phyloP scores from a whole-genome alignment of 257 asterid species.

The Salvia hispanica region DNA sequence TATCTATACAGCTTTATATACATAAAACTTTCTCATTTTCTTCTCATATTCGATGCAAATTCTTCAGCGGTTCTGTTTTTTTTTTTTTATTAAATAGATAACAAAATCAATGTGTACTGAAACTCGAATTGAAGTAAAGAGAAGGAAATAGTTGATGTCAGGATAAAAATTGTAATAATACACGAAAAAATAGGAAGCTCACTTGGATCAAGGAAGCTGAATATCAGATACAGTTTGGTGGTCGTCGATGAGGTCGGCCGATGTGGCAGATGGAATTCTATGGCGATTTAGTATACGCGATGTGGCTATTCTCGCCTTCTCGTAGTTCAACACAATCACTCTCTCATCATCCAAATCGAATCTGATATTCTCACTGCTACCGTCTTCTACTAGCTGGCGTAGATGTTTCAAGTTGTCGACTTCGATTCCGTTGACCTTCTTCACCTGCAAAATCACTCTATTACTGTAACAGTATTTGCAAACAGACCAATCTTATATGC shows the following conservation, averaged over 20 bases:
- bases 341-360: slow-evolving; percentile 93
- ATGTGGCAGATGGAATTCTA: slow-evolving; percentile 75
- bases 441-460: slow-evolving; percentile 58
- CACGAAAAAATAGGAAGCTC: slow-evolving; percentile 32
- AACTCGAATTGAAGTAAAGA: neutral
- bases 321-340: slow-evolving; percentile 73
- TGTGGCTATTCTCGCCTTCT: slow-evolving; percentile 75
- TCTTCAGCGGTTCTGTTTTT: too few species aligned
- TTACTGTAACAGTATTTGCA: neutral
- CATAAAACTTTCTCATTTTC: too few species aligned
- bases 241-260: slow-evolving; percentile 61
- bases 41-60: too few species aligned
- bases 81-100: too few species aligned
- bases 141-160: neutral
- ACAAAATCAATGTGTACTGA: neutral
- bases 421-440: slow-evolving; percentile 76
- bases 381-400: slow-evolving; percentile 75
- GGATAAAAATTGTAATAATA: neutral
- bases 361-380: slow-evolving; percentile 54
- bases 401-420: slow-evolving; percentile 82
- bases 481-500: too few species aligned
- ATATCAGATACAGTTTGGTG: slow-evolving; percentile 37
- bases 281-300: slow-evolving; percentile 76
- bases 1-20: too few species aligned
- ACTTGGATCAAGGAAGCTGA: slow-evolving; percentile 51